Evolutionary conservation across 768 basidiomycete genomes (phyloP).

Genomic region (Suillus sp.): DNA sequence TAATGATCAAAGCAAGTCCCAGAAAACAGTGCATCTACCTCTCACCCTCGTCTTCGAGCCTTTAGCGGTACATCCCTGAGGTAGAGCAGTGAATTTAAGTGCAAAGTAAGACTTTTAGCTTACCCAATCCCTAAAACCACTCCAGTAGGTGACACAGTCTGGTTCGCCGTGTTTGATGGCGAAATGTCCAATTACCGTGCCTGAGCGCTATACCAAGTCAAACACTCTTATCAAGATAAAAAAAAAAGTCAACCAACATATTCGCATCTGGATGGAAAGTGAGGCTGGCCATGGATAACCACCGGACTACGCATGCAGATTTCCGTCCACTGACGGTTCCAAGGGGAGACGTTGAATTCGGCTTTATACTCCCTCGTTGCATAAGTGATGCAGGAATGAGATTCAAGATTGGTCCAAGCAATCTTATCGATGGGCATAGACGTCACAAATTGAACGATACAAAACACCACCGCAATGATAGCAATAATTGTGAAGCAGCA

Average conservation of each 20-base stretch:
- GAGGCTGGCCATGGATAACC: constrained; percentile 22
- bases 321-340: constrained; percentile 18
- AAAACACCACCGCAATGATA: background rate
- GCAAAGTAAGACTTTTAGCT: background rate
- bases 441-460: background rate
- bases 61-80: constrained; percentile 26
- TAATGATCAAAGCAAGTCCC: constrained; percentile 4
- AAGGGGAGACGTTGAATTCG: constrained; percentile 31
- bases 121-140: constrained; percentile 28
- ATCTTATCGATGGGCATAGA: background rate
- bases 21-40: background rate
- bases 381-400: constrained; percentile 28
- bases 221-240: background rate
- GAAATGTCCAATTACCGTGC: constrained; percentile 31
- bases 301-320: constrained; percentile 26
- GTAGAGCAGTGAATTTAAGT: background rate
- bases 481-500: background rate
- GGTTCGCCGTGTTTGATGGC: constrained; percentile 28
- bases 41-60: constrained; percentile 26
- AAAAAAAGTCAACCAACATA: constrained; percentile 16
- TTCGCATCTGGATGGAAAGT: constrained; percentile 26
- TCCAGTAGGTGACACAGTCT: constrained; percentile 30
- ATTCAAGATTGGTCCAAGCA: constrained; percentile 23
- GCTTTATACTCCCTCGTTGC: constrained; percentile 34
- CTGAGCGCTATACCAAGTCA: constrained; percentile 18